These are phyloP conservation scores for Thuidium tamariscinum DNA, from an alignment of 225 moss, liverwort and hornwort genomes.

Conservation along the genomic window DNA sequence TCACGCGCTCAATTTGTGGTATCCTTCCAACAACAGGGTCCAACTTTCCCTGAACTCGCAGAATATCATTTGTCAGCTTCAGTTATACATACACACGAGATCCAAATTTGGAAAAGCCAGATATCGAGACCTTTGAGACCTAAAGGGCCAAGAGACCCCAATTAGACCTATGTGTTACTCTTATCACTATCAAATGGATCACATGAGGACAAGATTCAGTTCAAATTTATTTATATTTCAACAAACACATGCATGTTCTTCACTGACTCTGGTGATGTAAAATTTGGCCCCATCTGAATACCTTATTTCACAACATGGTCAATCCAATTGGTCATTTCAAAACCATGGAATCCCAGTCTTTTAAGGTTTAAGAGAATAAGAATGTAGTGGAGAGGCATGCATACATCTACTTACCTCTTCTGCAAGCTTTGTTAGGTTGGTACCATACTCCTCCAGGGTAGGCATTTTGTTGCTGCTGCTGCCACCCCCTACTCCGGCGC, in stretches of 20 bases:
- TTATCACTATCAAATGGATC: not conserved
- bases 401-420: slow-evolving; percentile 45
- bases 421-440: slow-evolving; percentile 92
- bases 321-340: not conserved
- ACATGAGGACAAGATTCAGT: not conserved
- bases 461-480: slow-evolving; percentile 98
- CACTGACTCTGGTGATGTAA: not conserved
- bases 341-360: not conserved
- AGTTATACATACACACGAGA: not conserved
- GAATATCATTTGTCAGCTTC: not conserved
- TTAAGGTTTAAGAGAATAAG: not conserved
- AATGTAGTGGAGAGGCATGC: not conserved
- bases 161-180: not conserved
- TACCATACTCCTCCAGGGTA: slow-evolving; percentile 93
- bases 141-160: not conserved
- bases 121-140: not conserved
- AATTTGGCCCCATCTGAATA: not conserved
- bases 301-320: not conserved
- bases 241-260: not conserved
- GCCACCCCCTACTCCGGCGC: slow-evolving; percentile 84
- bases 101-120: not conserved
- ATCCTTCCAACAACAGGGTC: slow-evolving; percentile 89
- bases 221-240: not conserved
- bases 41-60: slow-evolving; percentile 59
- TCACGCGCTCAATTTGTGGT: slow-evolving; percentile 91